These are phyloP conservation scores for Claviceps capensis DNA, from an alignment of 2,329 filamentous ascomycete genomes.

Conservation along the genomic window DNA sequence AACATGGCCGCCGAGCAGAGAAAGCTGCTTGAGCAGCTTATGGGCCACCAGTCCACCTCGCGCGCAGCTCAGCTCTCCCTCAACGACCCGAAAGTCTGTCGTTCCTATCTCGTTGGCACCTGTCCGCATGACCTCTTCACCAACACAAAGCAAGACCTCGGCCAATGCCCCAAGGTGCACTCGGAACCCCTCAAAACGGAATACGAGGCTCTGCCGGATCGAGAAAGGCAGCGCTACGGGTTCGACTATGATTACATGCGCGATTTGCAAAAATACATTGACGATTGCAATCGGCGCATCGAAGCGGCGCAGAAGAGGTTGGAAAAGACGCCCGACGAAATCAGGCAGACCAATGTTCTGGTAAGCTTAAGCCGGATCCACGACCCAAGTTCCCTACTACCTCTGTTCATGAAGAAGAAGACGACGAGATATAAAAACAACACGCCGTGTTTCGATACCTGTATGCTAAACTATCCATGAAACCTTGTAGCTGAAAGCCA, in stretches of 20 bases:
- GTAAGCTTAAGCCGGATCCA: conserved; percentile 21
- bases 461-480: not conserved
- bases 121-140: conserved; percentile 99
- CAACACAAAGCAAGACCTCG: conserved; percentile 95
- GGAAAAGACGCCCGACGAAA: conserved; percentile 97
- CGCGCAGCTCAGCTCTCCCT: conserved; percentile 74
- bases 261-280: conserved; percentile 92
- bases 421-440: too few relatives aligned
- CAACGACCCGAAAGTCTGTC: conserved; percentile 86
- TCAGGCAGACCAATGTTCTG: conserved; percentile 81
- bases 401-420: not conserved
- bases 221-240: conserved; percentile 64
- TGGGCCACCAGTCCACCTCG: conserved; percentile 61
- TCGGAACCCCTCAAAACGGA: conserved; percentile 78
- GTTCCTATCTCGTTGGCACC: conserved; percentile 82
- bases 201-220: conserved; percentile 60
- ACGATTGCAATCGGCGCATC: conserved; percentile 90
- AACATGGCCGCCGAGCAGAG: conserved; percentile 91
- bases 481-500: conserved; percentile 52
- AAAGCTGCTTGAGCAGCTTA: conserved; percentile 95
- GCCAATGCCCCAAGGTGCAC: conserved; percentile 77
- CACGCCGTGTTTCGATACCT: too few relatives aligned
- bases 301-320: conserved; percentile 77
- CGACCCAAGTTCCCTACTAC: not conserved
- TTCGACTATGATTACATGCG: conserved; percentile 97